Evolutionary conservation across 2,329 filamentous ascomycete species (phyloP).

Genomic region (Dryadomyces quercus-mongolicae): DNA sequence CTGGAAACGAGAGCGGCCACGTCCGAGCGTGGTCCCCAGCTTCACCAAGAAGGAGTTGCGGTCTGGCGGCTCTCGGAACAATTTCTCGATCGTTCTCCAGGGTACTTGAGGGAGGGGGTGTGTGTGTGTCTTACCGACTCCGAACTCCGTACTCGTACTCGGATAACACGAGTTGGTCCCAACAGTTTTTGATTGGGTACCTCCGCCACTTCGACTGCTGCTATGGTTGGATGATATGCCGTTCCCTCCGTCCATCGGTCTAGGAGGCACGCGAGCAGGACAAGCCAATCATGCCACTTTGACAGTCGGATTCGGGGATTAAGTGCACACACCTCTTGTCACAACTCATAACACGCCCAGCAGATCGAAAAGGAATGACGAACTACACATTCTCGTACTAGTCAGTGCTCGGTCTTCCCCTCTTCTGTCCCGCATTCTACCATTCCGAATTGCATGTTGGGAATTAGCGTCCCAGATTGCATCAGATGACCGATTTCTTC

Average conservation of each 20-base stretch:
- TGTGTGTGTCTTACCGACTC: no score
- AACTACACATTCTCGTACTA: background rate
- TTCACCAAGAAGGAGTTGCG: conserved; percentile 69
- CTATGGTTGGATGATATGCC: no score
- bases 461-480: background rate
- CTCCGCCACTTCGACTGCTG: background rate
- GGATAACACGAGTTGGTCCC: background rate
- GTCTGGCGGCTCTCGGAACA: conserved; percentile 68
- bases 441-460: background rate
- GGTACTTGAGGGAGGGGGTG: conserved; percentile 11
- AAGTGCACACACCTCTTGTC: background rate
- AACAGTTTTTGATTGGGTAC: background rate
- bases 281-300: background rate
- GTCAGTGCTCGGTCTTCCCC: background rate
- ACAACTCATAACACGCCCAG: no score
- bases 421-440: background rate
- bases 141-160: no score
- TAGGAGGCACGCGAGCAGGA: background rate
- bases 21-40: conserved; percentile 14
- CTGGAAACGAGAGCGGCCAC: conserved; percentile 44
- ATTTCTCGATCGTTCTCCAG: conserved; percentile 70
- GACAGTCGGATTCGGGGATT: background rate
- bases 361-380: background rate
- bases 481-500: background rate
- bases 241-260: background rate